Evolutionary conservation across 1,139 yeast species (phyloP), one percentile per base, ranked within the genome.

Genomic region (Yamadazyma trypodendri): DNA sequence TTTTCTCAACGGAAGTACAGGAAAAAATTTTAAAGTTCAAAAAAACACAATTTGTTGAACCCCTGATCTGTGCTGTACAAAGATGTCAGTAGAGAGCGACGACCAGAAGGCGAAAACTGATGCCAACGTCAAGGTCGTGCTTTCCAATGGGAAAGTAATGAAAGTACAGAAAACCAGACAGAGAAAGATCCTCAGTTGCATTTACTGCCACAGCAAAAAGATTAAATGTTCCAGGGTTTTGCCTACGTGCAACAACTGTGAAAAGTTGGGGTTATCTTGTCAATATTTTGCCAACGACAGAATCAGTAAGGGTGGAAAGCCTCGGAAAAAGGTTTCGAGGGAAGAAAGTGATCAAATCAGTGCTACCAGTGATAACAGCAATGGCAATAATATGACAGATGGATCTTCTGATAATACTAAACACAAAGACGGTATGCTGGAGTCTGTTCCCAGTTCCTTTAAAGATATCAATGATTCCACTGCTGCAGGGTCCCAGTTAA

Each of bases 121-220:
- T 32, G 40, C 34, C 12, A 34, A 31, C 24, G 51, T 49, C 24
- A 49, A 46, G 23, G 34, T 49, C 6, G 39, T 49, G 8, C 39
- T 49, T 8, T 45, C 51, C 12, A 66, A 74, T 48, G 80, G 83
- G 7, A 63, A 64, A 40, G 65, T 68, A 6, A 71, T 75, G 64
- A 79, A 79, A 54, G 75, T 77, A 7, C 84, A 79, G 46, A 77
- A 75, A 42, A 64, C 79, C 4, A 68, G 84, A 42, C 84, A 79
- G 52, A 56, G 84, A 38, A 68, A 71, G 49, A 77, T 79, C 33
- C 60, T 75, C 35, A 69, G 77, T 41, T 79, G 84, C 57, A 76
- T 79, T 11, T 72, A 79, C 31, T 79, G 84, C 45, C 84, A 79
- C 52, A 76, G 79, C 38, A 68, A 80, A 41, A 79, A 79, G 55